Base-by-base conservation (phyloP, 352 stramenopile species). In the Phytophthora pluvialis region DNA sequence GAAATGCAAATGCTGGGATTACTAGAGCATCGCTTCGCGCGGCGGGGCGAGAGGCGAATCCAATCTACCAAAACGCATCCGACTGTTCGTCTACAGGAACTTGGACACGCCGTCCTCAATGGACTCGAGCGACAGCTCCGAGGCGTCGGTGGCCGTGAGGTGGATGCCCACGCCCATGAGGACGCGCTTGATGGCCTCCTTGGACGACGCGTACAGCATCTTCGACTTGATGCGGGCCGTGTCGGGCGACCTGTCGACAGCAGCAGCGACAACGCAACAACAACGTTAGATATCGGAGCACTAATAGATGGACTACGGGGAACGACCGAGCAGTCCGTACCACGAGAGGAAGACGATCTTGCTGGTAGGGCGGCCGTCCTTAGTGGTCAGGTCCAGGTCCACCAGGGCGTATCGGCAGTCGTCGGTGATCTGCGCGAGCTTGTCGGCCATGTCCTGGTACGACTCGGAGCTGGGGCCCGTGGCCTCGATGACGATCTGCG, bases 151-250 rank as follows among this genome's bases (percentile, higher is more conserved):
- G 50, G 90, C 93, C 69, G 97, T 98, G 56, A 99, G 88, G 76
- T 98, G 90, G 69, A 98, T 98, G 50, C 91, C 93, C 65, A 99
- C 92, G 32, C 96, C 96, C 78, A 93, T 86, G n/a, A 98, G 78
- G 46, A 95, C 91, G 67, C 81, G 83, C 83, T 98, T 98, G 72
- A 98, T 89, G 44, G 91, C 81, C 75, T 98, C 94, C 82, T 98
- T 99, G 26, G 90, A 98, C 16, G 90, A 92, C 54, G 88, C 87
- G 84, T 98, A 99, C 35, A 98, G 64, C 96, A 99, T 99, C 83
- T 98, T 99, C 52, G 81, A 84, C 81, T 97, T 97, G 52, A 98
- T 88, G 13, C 75, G 80, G 3, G 92, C 89, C 51, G 87, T 97
- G 75, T 99, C 96, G 18, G 96, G 96, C 58, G 94, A 98, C 83